A percentile compares a stretch with the other conserved stretches of the same genome.
phyloP scores from a whole-genome alignment of 805 yeast genomes.

The Wickerhamiella allomyrinae region DNA sequence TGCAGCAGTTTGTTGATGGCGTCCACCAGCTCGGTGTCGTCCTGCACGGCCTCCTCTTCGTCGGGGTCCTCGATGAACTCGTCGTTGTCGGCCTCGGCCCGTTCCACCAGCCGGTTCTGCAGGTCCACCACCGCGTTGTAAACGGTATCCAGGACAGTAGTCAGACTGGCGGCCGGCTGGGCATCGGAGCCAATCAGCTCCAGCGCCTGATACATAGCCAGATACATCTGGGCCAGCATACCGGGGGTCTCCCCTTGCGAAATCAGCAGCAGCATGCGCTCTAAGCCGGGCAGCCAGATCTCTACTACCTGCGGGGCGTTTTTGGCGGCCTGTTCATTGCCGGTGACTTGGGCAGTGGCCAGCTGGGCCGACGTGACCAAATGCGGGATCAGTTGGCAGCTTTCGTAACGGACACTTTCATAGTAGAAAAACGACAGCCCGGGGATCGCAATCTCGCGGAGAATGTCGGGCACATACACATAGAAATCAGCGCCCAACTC shows the following conservation, averaged over 20 bases:
- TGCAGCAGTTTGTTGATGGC: slow-evolving; percentile 68
- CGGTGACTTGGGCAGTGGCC: slow-evolving; percentile 39
- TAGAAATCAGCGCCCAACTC: slow-evolving; percentile 70
- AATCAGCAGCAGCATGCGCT: slow-evolving; percentile 52
- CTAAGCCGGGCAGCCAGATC: slow-evolving; percentile 58
- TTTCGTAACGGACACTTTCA: slow-evolving; percentile 87
- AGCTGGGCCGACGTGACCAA: slow-evolving; percentile 48
- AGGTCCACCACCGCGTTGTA: slow-evolving; percentile 49
- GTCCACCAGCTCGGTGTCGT: slow-evolving; percentile 82
- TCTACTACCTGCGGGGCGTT: slow-evolving; percentile 39
- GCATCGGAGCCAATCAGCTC: slow-evolving; percentile 49
- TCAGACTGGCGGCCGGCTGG: slow-evolving; percentile 37
- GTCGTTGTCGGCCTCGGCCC: slow-evolving; percentile 31
- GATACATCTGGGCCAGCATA: slow-evolving; percentile 61
- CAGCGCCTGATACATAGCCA: slow-evolving; percentile 52
- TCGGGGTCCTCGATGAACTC: slow-evolving; percentile 80
- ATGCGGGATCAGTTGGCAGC: slow-evolving; percentile 72
- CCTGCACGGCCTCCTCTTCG: slow-evolving; percentile 65
- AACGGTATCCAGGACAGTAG: slow-evolving; percentile 43
- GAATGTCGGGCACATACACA: slow-evolving; percentile 67
- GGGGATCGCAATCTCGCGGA: slow-evolving; percentile 69
- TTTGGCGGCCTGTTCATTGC: slow-evolving; percentile 25
- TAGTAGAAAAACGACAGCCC: slow-evolving; percentile 83
- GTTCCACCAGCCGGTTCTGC: slow-evolving; percentile 49
- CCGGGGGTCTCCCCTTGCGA: slow-evolving; percentile 74